Conservation (phyloP, 768 basidiomycete species). For the Mycena indigotica region DNA sequence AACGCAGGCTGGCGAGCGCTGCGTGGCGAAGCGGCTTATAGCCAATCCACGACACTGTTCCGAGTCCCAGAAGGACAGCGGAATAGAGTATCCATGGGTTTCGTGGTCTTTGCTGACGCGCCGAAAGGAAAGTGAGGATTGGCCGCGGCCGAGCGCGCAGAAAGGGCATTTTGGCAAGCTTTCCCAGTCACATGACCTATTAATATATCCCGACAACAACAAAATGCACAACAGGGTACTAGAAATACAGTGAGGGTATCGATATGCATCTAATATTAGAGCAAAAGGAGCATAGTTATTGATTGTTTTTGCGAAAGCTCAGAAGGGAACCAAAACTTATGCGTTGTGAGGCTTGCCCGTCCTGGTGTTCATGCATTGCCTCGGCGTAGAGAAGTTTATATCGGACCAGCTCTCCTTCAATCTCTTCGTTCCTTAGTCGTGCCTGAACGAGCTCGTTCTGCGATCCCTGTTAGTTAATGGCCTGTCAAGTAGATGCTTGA, state of each 20-base stretch:
- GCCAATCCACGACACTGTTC: constrained; percentile 43
- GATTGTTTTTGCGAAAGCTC: constrained; percentile 11
- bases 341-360: constrained; percentile 67
- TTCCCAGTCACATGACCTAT: neutral
- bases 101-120: neutral
- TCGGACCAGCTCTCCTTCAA: constrained; percentile 90
- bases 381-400: constrained; percentile 92
- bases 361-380: constrained; percentile 76
- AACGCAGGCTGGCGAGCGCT: constrained; percentile 72
- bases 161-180: neutral
- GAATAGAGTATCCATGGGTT: constrained; percentile 42
- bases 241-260: constrained; percentile 6
- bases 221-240: too few relatives aligned
- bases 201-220: neutral
- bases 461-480: neutral
- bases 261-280: neutral
- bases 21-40: constrained; percentile 82
- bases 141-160: neutral
- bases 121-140: neutral
- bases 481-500: neutral
- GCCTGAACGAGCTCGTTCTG: constrained; percentile 91
- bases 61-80: constrained; percentile 37
- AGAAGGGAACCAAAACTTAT: constrained; percentile 44
- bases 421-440: constrained; percentile 86
- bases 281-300: neutral